Evolutionary conservation across 2,329 filamentous ascomycete genomes (phyloP).

Genomic region (Metarhizium rileyi): DNA sequence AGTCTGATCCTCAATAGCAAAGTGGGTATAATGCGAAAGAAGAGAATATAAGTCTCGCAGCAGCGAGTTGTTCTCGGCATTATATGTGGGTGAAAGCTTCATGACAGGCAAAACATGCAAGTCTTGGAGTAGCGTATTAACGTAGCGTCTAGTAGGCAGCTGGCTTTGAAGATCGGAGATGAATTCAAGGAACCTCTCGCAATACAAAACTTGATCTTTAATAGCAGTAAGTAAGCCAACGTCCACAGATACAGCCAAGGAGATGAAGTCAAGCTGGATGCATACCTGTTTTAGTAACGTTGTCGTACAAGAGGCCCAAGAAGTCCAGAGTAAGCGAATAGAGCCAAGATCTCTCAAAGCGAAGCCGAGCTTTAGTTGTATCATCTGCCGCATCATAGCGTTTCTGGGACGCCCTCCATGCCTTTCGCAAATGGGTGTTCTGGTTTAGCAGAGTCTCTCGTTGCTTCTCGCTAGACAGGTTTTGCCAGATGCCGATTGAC

Average conservation of each 20-base stretch:
- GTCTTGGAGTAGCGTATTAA: conserved; percentile 80
- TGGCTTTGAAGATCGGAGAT: conserved; percentile 87
- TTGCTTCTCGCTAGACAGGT: conserved; percentile 67
- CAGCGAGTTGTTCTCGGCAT: conserved; percentile 62
- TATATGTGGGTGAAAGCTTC: conserved; percentile 67
- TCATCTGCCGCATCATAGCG: conserved; percentile 83
- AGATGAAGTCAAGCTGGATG: conserved; percentile 33
- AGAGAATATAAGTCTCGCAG: conserved; percentile 72
- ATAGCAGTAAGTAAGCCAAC: not conserved
- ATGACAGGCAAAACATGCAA: conserved; percentile 73
- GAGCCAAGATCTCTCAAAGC: conserved; percentile 90
- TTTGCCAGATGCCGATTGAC: conserved; percentile 92
- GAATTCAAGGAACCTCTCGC: conserved; percentile 88
- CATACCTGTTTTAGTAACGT: conserved; percentile 16
- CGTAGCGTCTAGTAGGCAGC: conserved; percentile 84
- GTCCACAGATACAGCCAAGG: not conserved
- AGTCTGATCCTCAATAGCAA: conserved; percentile 85
- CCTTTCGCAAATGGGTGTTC: conserved; percentile 67
- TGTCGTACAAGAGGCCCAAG: conserved; percentile 58
- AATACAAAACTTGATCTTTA: conserved; percentile 43
- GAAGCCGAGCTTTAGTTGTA: conserved; percentile 62
- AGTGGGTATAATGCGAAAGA: conserved; percentile 79
- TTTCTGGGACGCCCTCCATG: conserved; percentile 81
- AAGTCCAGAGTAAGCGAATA: conserved; percentile 82
- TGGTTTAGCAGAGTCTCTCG: conserved; percentile 66